Percentiles rank a stretch among this genome's conserved stretches.
Conservation (phyloP, 164 flowering plant genomes). For the Stephania yunnanensis region DNA sequence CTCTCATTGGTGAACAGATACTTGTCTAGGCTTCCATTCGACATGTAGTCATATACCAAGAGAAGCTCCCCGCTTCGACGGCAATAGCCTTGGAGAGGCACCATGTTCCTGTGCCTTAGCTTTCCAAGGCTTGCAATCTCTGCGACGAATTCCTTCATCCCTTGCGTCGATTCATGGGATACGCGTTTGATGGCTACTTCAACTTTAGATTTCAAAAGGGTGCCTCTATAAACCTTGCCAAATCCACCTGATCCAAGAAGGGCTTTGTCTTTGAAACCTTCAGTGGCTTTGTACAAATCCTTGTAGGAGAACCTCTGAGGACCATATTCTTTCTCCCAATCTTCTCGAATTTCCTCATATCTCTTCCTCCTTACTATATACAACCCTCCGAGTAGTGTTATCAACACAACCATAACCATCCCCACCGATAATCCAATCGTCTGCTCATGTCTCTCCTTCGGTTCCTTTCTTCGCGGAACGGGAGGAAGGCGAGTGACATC, state of each 20-base stretch:
- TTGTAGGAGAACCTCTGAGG: slow-evolving; percentile 43
- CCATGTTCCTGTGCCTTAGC: slow-evolving; percentile 45
- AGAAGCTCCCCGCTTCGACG: slow-evolving; percentile 42
- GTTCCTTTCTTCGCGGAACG: slow-evolving; percentile 4
- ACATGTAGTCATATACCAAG: slow-evolving; percentile 45
- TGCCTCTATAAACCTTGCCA: slow-evolving; percentile 44
- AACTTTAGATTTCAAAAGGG: slow-evolving; percentile 25
- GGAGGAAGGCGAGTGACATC: slow-evolving; percentile 37
- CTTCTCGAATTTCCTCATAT: slow-evolving; percentile 30
- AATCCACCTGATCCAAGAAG: slow-evolving; percentile 49
- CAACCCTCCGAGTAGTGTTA: slow-evolving; percentile 3
- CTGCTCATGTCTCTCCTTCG: slow-evolving; percentile 10
- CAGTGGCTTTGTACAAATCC: slow-evolving; percentile 37
- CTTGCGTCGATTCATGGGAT: slow-evolving; percentile 33
- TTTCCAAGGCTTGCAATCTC: slow-evolving; percentile 49
- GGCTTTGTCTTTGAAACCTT: slow-evolving; percentile 34
- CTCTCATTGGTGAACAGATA: slow-evolving; percentile 21
- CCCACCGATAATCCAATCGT: slow-evolving; percentile 12
- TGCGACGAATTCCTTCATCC: slow-evolving; percentile 45
- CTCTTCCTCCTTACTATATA: slow-evolving; percentile 2
- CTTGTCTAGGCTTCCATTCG: slow-evolving; percentile 47
- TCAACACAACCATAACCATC: slow-evolving; percentile 11
- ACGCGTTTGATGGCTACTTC: slow-evolving; percentile 49
- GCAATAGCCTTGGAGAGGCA: slow-evolving; percentile 59
- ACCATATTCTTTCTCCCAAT: slow-evolving; percentile 50